These are phyloP conservation scores for Leucogyrophana mollusca DNA, from an alignment of 768 basidiomycete genomes.

Conservation along the genomic window DNA sequence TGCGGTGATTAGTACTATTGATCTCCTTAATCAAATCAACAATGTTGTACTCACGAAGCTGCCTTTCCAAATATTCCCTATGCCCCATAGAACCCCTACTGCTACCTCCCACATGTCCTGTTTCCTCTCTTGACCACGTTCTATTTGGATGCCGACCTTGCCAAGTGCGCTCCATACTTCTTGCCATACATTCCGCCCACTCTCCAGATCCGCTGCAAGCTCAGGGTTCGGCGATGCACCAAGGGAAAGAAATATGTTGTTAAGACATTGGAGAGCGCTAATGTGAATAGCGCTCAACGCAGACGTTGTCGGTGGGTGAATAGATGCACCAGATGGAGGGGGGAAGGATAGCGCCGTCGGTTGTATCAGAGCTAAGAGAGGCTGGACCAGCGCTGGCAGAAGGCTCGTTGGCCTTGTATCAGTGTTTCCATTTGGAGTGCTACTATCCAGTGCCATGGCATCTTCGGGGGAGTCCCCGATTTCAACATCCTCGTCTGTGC, in stretches of 20 bases:
- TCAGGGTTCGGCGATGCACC: constrained; percentile 44
- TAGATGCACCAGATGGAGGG: constrained; percentile 63
- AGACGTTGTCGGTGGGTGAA: constrained; percentile 88
- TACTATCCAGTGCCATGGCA: constrained; percentile 22
- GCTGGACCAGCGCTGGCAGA: constrained; percentile 62
- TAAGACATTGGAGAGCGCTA: constrained; percentile 84
- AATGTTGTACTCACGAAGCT: constrained; percentile 48
- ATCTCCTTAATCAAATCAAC: too few species aligned
- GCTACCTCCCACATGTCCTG: constrained; percentile 78
- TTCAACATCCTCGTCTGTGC: constrained; percentile 45
- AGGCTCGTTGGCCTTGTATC: constrained; percentile 35
- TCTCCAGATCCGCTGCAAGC: constrained; percentile 43
- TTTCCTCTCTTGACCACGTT: constrained; percentile 64
- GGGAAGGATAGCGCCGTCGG: constrained; percentile 84
- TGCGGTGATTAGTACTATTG: constrained; percentile 6
- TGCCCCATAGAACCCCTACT: constrained; percentile 84
- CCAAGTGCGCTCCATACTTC: constrained; percentile 62
- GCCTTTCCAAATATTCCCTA: constrained; percentile 76
- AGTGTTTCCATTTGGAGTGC: constrained; percentile 12
- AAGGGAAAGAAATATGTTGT: constrained; percentile 82
- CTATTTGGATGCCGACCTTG: constrained; percentile 57
- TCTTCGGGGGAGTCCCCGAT: constrained; percentile 31
- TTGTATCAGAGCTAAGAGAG: constrained; percentile 65
- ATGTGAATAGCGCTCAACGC: constrained; percentile 81
- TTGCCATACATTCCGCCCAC: constrained; percentile 59